phyloP scores from a whole-genome alignment of 768 basidiomycete genomes.

The Paxillus ammoniavirescens region DNA sequence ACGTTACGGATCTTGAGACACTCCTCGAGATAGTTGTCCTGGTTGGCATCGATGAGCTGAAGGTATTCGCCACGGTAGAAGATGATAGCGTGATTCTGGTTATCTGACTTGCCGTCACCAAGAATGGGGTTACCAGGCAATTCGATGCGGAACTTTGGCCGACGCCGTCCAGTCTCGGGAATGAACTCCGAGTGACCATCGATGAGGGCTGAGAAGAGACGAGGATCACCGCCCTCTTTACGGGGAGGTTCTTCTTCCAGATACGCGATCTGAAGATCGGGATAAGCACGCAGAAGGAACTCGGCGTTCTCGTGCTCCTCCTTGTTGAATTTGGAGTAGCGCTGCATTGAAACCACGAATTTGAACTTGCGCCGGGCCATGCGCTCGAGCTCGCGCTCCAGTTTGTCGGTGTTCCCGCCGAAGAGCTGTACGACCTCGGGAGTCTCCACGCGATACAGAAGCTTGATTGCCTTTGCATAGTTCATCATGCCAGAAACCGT shows the following conservation, averaged over 20 bases:
- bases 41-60: conserved; percentile 99
- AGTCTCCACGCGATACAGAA: conserved; percentile 99
- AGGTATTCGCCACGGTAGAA: conserved; percentile 99
- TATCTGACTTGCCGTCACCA: conserved; percentile 98
- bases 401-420: conserved; percentile 95
- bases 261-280: conserved; percentile 97
- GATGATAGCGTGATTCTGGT: conserved; percentile 99
- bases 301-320: conserved; percentile 99
- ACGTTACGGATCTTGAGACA: conserved; percentile 99
- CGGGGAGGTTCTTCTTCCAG: conserved; percentile 92
- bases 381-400: conserved; percentile 94
- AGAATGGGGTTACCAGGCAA: conserved; percentile 98
- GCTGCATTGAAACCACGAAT: conserved; percentile 98
- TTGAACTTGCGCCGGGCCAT: conserved; percentile 99
- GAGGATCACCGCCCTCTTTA: conserved; percentile 93
- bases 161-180: conserved; percentile 80
- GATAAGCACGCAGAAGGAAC: conserved; percentile 95
- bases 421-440: conserved; percentile 98
- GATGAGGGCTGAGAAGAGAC: conserved; percentile 94
- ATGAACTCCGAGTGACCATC: conserved; percentile 98
- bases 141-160: conserved; percentile 98
- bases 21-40: conserved; percentile 99
- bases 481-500: conserved; percentile 99
- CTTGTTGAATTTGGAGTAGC: conserved; percentile 99
- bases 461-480: conserved; percentile 98